These are phyloP conservation scores for Metarhizium rileyi DNA, from an alignment of 2,329 filamentous ascomycete genomes.

Conservation along the genomic window DNA sequence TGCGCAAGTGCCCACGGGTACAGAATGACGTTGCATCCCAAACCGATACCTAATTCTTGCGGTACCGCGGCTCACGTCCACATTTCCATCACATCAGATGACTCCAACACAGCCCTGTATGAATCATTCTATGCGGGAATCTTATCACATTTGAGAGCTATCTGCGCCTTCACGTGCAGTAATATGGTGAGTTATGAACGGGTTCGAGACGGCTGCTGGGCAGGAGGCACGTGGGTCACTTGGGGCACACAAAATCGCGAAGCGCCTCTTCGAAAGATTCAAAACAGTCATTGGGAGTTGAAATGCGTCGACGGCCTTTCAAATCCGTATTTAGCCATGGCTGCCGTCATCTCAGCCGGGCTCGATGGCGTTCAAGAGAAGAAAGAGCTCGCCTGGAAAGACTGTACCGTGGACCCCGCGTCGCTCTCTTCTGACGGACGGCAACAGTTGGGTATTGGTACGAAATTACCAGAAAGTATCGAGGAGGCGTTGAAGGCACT, in stretches of 20 bases:
- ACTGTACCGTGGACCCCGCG: constrained; percentile 47
- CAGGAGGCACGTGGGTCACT: constrained; percentile 66
- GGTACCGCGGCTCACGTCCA: constrained; percentile 63
- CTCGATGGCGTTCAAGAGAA: constrained; percentile 15
- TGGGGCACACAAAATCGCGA: constrained; percentile 81
- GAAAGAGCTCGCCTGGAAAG: constrained; percentile 35
- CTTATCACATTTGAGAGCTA: constrained; percentile 51
- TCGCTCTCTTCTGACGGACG: constrained; percentile 36
- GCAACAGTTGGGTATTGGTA: constrained; percentile 40
- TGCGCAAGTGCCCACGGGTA: constrained; percentile 53
- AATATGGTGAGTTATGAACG: constrained; percentile 60
- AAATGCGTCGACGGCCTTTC: constrained; percentile 70
- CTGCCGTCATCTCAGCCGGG: constrained; percentile 23
- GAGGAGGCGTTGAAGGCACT: constrained; percentile 45
- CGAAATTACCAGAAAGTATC: constrained; percentile 44
- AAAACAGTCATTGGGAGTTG: constrained; percentile 64
- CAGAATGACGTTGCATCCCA: constrained; percentile 64
- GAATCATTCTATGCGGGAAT: constrained; percentile 64
- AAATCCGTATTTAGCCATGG: constrained; percentile 59
- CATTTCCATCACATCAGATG: constrained; percentile 50
- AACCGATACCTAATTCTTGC: constrained; percentile 47
- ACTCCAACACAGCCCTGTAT: constrained; percentile 33
- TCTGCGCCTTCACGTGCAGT: constrained; percentile 62
- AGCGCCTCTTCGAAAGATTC: constrained; percentile 59
- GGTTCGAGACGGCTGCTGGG: constrained; percentile 60